These are phyloP conservation scores for Penicillium cataractarum DNA, from an alignment of 495 filamentous ascomycete genomes.

Conservation along the genomic window DNA sequence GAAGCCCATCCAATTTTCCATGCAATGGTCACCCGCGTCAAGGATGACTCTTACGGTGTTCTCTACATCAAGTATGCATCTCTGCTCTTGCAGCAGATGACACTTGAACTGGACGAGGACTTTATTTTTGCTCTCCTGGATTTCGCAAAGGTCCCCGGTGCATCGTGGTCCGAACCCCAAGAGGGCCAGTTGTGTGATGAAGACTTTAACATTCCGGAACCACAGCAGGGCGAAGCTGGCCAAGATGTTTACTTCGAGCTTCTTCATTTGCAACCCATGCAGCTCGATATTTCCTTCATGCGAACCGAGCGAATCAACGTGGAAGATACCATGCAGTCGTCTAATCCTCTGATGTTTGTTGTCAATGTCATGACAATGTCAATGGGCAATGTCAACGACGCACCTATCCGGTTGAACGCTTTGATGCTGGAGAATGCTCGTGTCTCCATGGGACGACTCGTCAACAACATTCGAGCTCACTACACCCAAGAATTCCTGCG, in stretches of 20 bases:
- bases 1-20: constrained; percentile 95
- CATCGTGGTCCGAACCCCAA: constrained; percentile 83
- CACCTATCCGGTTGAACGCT: constrained; percentile 88
- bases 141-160: constrained; percentile 91
- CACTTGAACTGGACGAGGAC: constrained; percentile 94
- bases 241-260: constrained; percentile 98
- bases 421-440: constrained; percentile 95
- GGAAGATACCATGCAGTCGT: constrained; percentile 83
- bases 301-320: constrained; percentile 95
- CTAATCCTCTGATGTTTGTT: constrained; percentile 96
- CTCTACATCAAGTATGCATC: constrained; percentile 99
- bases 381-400: constrained; percentile 97
- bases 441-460: constrained; percentile 80
- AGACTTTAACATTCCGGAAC: constrained; percentile 87
- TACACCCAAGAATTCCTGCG: constrained; percentile 95
- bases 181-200: constrained; percentile 90
- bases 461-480: constrained; percentile 84
- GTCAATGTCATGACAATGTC: constrained; percentile 99
- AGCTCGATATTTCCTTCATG: constrained; percentile 95
- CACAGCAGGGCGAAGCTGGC: constrained; percentile 75
- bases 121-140: constrained; percentile 96
- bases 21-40: constrained; percentile 87
- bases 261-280: constrained; percentile 95
- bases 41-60: constrained; percentile 97
- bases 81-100: constrained; percentile 94